phyloP scores from a whole-genome alignment of 345 rosid genomes.

The Eucalyptus marginata region DNA sequence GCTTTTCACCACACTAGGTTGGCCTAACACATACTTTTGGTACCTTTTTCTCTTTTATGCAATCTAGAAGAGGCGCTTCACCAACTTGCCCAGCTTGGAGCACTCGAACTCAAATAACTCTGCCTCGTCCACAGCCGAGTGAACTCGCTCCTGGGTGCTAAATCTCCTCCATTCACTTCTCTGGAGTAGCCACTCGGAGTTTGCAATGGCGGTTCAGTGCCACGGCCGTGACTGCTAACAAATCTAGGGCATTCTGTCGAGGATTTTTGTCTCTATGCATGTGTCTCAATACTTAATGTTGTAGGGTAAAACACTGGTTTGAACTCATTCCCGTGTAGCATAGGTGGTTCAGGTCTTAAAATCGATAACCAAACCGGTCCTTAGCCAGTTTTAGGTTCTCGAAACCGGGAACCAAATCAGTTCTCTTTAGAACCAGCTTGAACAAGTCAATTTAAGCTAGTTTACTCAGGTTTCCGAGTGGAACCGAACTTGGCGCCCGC shows the following conservation, averaged over 20 bases:
- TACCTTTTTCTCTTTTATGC: too few species aligned
- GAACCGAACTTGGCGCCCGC: background rate
- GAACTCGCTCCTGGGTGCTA: constrained; percentile 33
- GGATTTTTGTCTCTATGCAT: background rate
- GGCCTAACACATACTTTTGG: too few species aligned
- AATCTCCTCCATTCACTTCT: constrained; percentile 36
- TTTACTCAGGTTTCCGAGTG: background rate
- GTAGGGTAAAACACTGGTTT: background rate
- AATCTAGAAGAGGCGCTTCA: constrained; percentile 38
- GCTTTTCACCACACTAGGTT: too few species aligned
- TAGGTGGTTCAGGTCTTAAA: background rate
- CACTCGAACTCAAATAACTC: constrained; percentile 29
- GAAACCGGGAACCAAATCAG: background rate
- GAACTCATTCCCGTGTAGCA: fast-evolving
- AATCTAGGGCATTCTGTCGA: background rate
- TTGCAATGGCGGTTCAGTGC: background rate
- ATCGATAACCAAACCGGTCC: background rate
- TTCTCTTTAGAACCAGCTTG: background rate
- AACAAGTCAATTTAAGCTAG: background rate
- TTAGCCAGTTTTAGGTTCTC: background rate
- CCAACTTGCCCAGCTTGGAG: constrained; percentile 33
- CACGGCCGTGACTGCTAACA: fast-evolving
- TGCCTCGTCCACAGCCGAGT: constrained; percentile 29
- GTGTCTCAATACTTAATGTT: background rate
- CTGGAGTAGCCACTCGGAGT: background rate